Conservation (phyloP, 257 asterid species). For the Rhazya stricta region DNA sequence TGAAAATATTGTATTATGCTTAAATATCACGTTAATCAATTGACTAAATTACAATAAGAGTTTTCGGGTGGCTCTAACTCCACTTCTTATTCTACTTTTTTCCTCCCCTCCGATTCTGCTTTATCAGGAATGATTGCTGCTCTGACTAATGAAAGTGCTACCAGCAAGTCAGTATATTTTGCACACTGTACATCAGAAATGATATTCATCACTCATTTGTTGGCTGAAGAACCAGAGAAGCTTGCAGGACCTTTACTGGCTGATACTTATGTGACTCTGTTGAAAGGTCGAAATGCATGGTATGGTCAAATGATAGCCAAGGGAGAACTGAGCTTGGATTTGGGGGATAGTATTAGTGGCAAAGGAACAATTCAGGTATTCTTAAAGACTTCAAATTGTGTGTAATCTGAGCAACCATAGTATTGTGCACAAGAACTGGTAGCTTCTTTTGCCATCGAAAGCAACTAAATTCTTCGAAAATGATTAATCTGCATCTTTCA, state of each 20-base stretch:
- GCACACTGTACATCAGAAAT: slow-evolving; percentile 93
- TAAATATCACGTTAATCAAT: not conserved
- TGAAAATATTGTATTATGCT: not conserved
- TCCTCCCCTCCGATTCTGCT: no score
- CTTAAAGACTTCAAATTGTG: not conserved
- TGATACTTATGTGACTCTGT: slow-evolving; percentile 75
- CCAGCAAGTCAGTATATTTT: slow-evolving; percentile 86
- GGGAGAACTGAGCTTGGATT: slow-evolving; percentile 67
- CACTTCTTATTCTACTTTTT: no score
- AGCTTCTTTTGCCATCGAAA: not conserved
- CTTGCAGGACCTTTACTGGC: slow-evolving; percentile 94
- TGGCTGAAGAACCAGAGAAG: slow-evolving; percentile 83
- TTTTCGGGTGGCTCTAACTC: no score
- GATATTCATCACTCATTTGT: slow-evolving; percentile 80
- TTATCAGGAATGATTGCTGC: slow-evolving; percentile 83
- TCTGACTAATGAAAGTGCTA: slow-evolving; percentile 85
- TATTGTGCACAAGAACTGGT: not conserved
- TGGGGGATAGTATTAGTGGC: slow-evolving; percentile 91
- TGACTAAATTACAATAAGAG: not conserved
- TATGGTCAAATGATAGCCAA: slow-evolving; percentile 89
- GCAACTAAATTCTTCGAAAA: not conserved
- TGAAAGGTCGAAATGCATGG: slow-evolving; percentile 93
- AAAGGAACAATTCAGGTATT: slow-evolving; percentile 91
- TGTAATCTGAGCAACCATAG: not conserved
- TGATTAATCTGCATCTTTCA: not conserved